Percentiles rank a stretch among this genome's conserved stretches.
These are phyloP conservation scores for Mrakiaceae sp. DNA, from an alignment of 1,284 basidiomycete species.

Conservation along the genomic window DNA sequence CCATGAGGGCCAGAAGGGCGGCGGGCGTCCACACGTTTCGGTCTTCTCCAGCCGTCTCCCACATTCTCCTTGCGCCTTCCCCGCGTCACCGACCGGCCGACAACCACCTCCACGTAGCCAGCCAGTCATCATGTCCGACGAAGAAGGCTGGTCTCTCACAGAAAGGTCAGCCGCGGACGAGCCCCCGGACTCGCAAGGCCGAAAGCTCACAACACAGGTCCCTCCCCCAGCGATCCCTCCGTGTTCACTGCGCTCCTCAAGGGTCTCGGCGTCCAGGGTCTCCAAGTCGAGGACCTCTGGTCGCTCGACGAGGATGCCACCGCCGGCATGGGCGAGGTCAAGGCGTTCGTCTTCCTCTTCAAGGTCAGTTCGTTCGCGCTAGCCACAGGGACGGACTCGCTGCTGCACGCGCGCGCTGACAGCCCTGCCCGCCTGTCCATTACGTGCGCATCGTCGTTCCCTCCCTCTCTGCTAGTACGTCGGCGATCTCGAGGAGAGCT, in stretches of 20 bases:
- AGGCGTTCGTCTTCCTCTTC: slow-evolving; percentile 80
- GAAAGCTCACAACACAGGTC: not conserved
- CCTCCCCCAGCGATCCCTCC: slow-evolving; percentile 30
- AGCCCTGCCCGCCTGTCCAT: not conserved
- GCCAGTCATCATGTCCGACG: not conserved
- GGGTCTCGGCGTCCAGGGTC: slow-evolving; percentile 37
- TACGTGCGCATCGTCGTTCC: too few species aligned
- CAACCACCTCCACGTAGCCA: not conserved
- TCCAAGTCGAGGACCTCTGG: slow-evolving; percentile 36
- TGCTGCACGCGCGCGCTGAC: slow-evolving; percentile 21
- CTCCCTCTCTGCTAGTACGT: not conserved
- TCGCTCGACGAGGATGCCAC: slow-evolving; percentile 12
- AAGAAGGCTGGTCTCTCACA: not conserved
- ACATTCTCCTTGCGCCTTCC: not conserved
- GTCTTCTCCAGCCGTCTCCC: not conserved
- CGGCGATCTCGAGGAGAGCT: slow-evolving; percentile 4
- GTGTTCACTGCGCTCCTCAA: slow-evolving; percentile 38
- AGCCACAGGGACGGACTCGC: slow-evolving; percentile 25
- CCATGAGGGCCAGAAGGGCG: not conserved
- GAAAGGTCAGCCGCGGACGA: not conserved
- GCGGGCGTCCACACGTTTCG: not conserved
- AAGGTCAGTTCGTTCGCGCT: slow-evolving; percentile 57
- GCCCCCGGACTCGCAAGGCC: too few species aligned
- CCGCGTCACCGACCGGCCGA: not conserved
- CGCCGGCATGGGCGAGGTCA: slow-evolving; percentile 7